Evolutionary conservation across 2,329 filamentous ascomycete genomes (phyloP).

Genomic region (Paraphoma sp.): DNA sequence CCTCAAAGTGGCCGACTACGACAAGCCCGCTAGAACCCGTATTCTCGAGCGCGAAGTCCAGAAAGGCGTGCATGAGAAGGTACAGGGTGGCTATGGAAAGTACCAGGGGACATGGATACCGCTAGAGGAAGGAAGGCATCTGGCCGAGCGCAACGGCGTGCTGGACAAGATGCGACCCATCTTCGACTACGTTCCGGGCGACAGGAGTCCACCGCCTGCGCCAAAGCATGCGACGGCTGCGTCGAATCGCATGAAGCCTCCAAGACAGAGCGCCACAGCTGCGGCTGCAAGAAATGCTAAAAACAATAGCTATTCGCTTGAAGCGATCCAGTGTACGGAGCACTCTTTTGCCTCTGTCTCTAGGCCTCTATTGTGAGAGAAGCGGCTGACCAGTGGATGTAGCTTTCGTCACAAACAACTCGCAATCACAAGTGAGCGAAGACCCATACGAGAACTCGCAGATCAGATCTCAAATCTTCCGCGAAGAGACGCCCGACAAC

Average conservation of each 20-base stretch:
- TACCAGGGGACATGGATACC: slow-evolving; percentile 99
- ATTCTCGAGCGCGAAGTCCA: slow-evolving; percentile 97
- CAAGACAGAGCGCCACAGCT: slow-evolving; percentile 69
- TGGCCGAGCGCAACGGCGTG: slow-evolving; percentile 87
- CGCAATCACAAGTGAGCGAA: slow-evolving; percentile 53
- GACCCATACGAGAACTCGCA: slow-evolving; percentile 71
- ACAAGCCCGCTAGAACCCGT: slow-evolving; percentile 92
- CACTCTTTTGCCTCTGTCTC: slow-evolving; percentile 8
- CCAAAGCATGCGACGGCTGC: slow-evolving; percentile 81
- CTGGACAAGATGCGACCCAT: slow-evolving; percentile 84
- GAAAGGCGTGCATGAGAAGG: slow-evolving; percentile 95
- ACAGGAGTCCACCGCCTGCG: slow-evolving; percentile 88
- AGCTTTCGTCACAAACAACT: slow-evolving; percentile 29
- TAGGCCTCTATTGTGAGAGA: neutral
- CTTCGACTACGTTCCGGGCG: slow-evolving; percentile 86
- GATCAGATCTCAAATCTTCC: slow-evolving; percentile 65
- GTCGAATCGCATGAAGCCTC: slow-evolving; percentile 78
- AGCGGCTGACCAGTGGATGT: slow-evolving; percentile 2
- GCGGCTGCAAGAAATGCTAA: slow-evolving; percentile 47
- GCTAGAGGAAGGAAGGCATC: slow-evolving; percentile 76
- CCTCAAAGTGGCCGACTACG: slow-evolving; percentile 93
- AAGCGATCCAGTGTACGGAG: slow-evolving; percentile 35
- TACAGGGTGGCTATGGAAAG: slow-evolving; percentile 97
- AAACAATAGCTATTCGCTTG: slow-evolving; percentile 35
- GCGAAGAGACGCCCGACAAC: slow-evolving; percentile 84